phyloP scores from a whole-genome alignment of 129 eudicot species.

The Helianthus tuberosus region DNA sequence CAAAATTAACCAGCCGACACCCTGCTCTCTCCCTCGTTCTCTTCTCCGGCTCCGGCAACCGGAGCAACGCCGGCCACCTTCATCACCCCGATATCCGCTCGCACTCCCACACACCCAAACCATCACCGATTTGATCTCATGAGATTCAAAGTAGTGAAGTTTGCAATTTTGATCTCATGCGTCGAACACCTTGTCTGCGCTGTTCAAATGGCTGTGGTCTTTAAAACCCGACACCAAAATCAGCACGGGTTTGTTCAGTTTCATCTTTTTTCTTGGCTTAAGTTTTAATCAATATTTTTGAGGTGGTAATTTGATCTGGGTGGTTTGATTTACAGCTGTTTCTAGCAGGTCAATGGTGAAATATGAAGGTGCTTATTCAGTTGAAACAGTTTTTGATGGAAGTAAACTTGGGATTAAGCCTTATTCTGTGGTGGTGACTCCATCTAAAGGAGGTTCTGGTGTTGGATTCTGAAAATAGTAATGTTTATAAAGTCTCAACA shows the following conservation, averaged over 20 bases:
- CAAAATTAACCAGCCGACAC: no score
- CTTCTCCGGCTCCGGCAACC: no score
- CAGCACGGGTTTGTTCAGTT: conserved; percentile 33
- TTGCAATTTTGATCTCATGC: no score
- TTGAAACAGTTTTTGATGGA: conserved; percentile 95
- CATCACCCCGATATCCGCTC: no score
- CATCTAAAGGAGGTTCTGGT: conserved; percentile 71
- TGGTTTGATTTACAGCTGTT: conserved; percentile 39
- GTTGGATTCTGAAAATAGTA: conserved; percentile 85
- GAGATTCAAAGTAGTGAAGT: no score
- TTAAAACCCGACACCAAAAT: conserved; percentile 59
- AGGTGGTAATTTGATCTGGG: conserved; percentile 8
- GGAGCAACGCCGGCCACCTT: no score
- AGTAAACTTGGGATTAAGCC: conserved; percentile 95
- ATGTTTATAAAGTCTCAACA: conserved; percentile 72
- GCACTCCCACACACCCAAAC: no score
- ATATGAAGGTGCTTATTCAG: conserved; percentile 88
- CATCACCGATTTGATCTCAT: no score
- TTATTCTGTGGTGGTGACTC: conserved; percentile 65
- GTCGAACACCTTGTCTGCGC: conserved; percentile 68
- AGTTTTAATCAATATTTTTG: background rate
- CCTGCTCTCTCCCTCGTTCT: no score
- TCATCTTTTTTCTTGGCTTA: background rate
- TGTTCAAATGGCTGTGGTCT: conserved; percentile 93
- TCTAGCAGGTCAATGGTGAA: conserved; percentile 86